Evolutionary conservation across 495 filamentous ascomycete genomes (phyloP), one percentile per base, ranked within the genome.

Genomic region (Xylaria nigripes): DNA sequence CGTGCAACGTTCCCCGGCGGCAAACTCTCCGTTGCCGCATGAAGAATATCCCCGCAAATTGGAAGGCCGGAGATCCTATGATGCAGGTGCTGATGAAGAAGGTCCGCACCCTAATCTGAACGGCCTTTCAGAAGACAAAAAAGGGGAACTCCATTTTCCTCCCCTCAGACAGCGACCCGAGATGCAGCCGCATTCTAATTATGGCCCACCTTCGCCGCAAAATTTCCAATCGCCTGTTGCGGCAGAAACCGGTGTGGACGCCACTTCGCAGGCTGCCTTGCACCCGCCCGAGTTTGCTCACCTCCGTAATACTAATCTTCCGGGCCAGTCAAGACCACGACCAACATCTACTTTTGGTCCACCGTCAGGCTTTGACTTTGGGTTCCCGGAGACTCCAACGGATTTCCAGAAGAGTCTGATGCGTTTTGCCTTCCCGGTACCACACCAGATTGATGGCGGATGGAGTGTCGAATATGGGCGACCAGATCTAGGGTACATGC

Each of bases 381-480:
- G 86, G 30, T 87, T 89, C 71, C 85, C 85, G 3, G 74, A 77
- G 36, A 89, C 86, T 24, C 85, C 85, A 19, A 87, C 84, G 27
- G 82, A 88, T 58, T 84, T 89, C 70, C 84, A 88, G 65, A 89
- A 86, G 72, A 87, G 81, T 58, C 76, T 90, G 34, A 89, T 92
- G 78, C 86, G 89, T 18, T 94, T 90, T 70, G 89, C 90, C 8
- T 90, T 89, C 66, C 80, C 89, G 42, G 65, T 77, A 6, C 74
- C 81, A 15, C 72, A 79, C 46, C 80, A 86, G 66, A 83, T 80
- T 60, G 84, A 87, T 58, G 86, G 86, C 55, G 87, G 87, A 29
- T 95, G 90, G 86, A 84, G 80, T 51, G 87, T 91, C 5, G 92
- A 96, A 67, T 96, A 96, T 68, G 89, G 87, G n/a, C 83, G 93